These are phyloP conservation scores for Sporothrix globosa DNA, from an alignment of 2,329 filamentous ascomycete species.

Conservation along the genomic window DNA sequence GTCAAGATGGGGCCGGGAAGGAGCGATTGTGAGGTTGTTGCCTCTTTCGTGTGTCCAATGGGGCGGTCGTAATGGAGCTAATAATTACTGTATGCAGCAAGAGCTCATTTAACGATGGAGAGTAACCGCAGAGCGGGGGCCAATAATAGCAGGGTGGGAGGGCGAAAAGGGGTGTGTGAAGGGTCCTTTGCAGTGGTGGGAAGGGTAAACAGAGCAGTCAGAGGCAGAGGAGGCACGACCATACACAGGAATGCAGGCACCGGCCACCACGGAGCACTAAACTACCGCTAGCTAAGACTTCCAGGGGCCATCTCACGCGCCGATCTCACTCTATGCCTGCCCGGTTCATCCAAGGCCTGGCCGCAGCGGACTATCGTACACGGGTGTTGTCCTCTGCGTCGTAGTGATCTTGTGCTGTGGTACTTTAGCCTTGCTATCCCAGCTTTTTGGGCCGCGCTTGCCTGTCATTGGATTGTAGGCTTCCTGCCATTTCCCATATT, in stretches of 20 bases:
- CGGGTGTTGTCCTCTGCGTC: not conserved
- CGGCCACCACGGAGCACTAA: constrained; percentile 24
- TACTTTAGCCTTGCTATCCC: not conserved
- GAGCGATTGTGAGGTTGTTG: constrained; percentile 30
- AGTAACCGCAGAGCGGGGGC: constrained; percentile 27
- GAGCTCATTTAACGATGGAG: constrained; percentile 32
- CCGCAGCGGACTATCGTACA: not conserved
- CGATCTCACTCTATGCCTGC: constrained; percentile 15
- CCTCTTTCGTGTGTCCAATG: constrained; percentile 28
- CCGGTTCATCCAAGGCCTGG: not conserved
- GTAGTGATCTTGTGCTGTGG: too few species aligned
- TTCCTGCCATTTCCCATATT: constrained; percentile 23
- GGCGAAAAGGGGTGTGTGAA: constrained; percentile 23
- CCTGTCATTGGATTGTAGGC: constrained; percentile 11
- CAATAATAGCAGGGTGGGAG: constrained; percentile 21
- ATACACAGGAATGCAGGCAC: constrained; percentile 26
- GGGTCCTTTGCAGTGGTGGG: not conserved
- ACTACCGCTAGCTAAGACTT: constrained; percentile 5
- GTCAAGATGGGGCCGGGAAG: constrained; percentile 12
- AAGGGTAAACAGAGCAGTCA: constrained; percentile 2
- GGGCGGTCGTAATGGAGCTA: constrained; percentile 29
- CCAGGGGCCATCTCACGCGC: constrained; percentile 22
- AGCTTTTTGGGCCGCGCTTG: constrained; percentile 17
- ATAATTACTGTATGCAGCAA: constrained; percentile 20
- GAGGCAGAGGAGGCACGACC: constrained; percentile 14